Base-by-base conservation (phyloP, 2,329 filamentous ascomycete species). In the Fusarium tjaetaba region DNA sequence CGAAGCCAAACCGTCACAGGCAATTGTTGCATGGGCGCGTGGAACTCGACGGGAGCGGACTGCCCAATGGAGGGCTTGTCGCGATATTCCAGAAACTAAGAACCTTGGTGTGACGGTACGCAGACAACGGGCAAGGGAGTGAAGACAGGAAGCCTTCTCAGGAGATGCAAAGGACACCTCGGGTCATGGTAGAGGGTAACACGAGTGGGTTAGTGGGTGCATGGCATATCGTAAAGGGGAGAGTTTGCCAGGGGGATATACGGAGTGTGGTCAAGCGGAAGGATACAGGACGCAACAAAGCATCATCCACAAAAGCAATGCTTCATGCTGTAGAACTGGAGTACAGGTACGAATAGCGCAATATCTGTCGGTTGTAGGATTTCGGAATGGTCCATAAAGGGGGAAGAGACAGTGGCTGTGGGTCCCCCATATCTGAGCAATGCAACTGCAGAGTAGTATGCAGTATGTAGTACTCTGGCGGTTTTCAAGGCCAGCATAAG, bases 31-130 rank as follows among this genome's bases (percentile, higher is more conserved):
- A 69, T 61, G 63, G 32, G 61, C 52, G 55, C 43, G 70, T 72
- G 55, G 41, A 51, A 66, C 53, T 58, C 38, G 30, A 69, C 48
- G 49, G 57, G 49, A 66, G 52, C 65, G 68, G 63, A 68, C 62
- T 77, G 41, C 76, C 72, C 49, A 73, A 75, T 73, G 57, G 32
- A 69, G 76, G 30, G 51, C 63, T 71, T 69, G 76, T 77, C 71
- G 76, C 76, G 76, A 77, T 64, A 72, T 71, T 61, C 72, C 65
- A 74, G 71, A 76, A 72, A 65, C 41, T 39, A 45, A 52, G 59
- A 42, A 46, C 53, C 61, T 61, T 52, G 46, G 61, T 76, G 68
- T 61, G 65, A 76, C 72, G 57, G 28, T 53, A 39, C 56, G 49
- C 56, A 53, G 52, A 49, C 43, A 48, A 69, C 53, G 60, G 73